These are phyloP conservation scores for Neonectria neomacrospora DNA, from an alignment of 2,329 filamentous ascomycete genomes.

Conservation along the genomic window DNA sequence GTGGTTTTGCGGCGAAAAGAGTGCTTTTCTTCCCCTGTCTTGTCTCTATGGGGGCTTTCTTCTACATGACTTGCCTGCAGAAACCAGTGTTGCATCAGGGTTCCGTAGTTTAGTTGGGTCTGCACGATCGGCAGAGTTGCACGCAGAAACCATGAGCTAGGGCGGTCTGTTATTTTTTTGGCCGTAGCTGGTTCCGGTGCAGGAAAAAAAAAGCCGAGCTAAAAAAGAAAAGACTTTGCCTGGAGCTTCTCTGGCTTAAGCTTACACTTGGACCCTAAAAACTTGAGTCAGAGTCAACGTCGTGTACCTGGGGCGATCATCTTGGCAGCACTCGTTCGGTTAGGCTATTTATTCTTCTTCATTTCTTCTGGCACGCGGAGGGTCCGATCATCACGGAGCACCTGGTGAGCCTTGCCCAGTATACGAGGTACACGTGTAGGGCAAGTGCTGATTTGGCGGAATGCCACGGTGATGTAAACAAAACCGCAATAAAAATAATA, in stretches of 20 bases:
- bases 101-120: neutral
- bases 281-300: slow-evolving; percentile 26
- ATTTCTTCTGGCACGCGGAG: slow-evolving; percentile 5
- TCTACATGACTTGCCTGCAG: neutral
- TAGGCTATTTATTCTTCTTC: neutral
- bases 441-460: slow-evolving; percentile 12
- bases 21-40: slow-evolving; percentile 18
- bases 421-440: slow-evolving; percentile 11
- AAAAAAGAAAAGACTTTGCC: slow-evolving; percentile 3
- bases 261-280: slow-evolving; percentile 40
- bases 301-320: slow-evolving; percentile 19
- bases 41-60: slow-evolving; percentile 3
- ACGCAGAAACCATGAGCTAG: slow-evolving; percentile 1
- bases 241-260: slow-evolving; percentile 38
- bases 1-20: slow-evolving; percentile 29
- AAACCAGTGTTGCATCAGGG: neutral
- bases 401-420: neutral
- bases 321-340: neutral
- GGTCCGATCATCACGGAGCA: slow-evolving; percentile 5
- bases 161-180: slow-evolving; percentile 5
- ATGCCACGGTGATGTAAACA: neutral
- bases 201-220: neutral
- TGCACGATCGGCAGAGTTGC: slow-evolving; percentile 1
- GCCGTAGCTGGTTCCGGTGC: slow-evolving; percentile 9
- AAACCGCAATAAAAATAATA: neutral